Evolutionary conservation across 78 protist genomes (phyloP), one percentile per base, ranked within the genome.

Genomic region (Chrysochromulina tobinii): DNA sequence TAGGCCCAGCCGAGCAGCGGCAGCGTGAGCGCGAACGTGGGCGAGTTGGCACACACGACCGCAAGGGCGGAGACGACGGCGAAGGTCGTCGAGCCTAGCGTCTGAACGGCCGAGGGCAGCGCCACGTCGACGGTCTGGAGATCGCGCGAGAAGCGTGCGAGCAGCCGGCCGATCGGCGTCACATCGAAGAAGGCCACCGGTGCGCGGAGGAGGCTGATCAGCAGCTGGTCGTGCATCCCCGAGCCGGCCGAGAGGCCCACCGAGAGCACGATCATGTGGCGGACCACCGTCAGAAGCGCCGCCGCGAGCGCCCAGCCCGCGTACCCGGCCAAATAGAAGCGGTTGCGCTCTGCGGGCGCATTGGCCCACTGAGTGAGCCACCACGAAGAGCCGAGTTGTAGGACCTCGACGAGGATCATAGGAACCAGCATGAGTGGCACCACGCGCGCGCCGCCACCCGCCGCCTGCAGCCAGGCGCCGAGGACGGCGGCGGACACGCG

Each of bases 151-250:
- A 98, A 98, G 89, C 98, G 95, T 85, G 95, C 95, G 38, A 98
- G 81, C 51, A 98, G 92, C 25, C 98, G 15, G 21, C 99, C 99
- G 9, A 91, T 61, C 8, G 99, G 99, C 3, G 99, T 97, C 4
- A 95, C 92, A 87, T 97, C 99, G 89, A 97, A 97, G 96, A 97
- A 97, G 81, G 92, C 3, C 81, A 85, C 9, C 8, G 95, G 95
- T 11, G 94, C 54, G 69, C 67, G 64, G 51, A 91, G 15, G 25
- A 95, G 38, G 6, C 77, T 0, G 18, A 2, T 67, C 21, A 95
- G 75, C 69, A 58, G 5, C 27, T 23, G 20, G 9, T 0, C 55
- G 93, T 95, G 96, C n/a, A 95, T 3, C 17, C 6, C 51, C 54
- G 9, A 58, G 54, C 84, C 84, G 23, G 84, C 84, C 23, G 2